Conservation (phyloP, 306 rosid species). For the Mucuna pruriens region DNA sequence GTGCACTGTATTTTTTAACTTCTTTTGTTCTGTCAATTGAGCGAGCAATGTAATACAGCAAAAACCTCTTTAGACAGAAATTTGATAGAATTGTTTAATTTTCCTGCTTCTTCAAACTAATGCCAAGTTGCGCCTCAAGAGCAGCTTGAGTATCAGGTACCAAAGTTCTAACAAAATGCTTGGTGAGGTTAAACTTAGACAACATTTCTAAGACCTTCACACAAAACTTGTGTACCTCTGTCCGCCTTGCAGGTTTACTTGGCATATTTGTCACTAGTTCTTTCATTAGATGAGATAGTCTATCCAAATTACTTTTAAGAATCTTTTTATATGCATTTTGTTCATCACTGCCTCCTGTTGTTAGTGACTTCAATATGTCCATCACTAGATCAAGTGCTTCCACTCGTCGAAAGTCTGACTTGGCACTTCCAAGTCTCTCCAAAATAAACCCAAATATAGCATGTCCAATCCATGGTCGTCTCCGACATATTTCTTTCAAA, state of each 20-base stretch:
- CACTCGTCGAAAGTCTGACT: slow-evolving; percentile 78
- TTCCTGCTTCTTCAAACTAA: slow-evolving; percentile 51
- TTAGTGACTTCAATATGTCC: slow-evolving; percentile 64
- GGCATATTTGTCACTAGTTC: slow-evolving; percentile 72
- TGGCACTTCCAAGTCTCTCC: slow-evolving; percentile 70
- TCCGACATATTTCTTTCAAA: slow-evolving; percentile 73
- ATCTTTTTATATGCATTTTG: slow-evolving; percentile 53
- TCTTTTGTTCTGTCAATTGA: neutral
- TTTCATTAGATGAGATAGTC: slow-evolving; percentile 59
- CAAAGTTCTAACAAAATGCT: slow-evolving; percentile 55
- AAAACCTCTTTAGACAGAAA: neutral
- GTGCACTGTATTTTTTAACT: neutral
- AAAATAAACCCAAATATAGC: slow-evolving; percentile 63
- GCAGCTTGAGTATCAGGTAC: slow-evolving; percentile 57
- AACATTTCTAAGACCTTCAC: slow-evolving; percentile 56
- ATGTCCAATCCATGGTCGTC: slow-evolving; percentile 87
- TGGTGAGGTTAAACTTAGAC: slow-evolving; percentile 51
- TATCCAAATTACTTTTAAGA: slow-evolving; percentile 56
- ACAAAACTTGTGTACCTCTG: slow-evolving; percentile 72
- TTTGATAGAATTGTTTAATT: slow-evolving; percentile 15
- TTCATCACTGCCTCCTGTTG: slow-evolving; percentile 41
- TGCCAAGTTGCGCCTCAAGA: slow-evolving; percentile 69
- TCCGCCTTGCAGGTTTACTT: slow-evolving; percentile 64
- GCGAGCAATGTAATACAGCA: neutral
- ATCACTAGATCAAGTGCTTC: slow-evolving; percentile 77